A percentile compares a stretch with the other conserved stretches of the same genome.
Evolutionary conservation across 1,139 yeast genomes (phyloP).

Genomic region (Trichomonascaceae sp.): DNA sequence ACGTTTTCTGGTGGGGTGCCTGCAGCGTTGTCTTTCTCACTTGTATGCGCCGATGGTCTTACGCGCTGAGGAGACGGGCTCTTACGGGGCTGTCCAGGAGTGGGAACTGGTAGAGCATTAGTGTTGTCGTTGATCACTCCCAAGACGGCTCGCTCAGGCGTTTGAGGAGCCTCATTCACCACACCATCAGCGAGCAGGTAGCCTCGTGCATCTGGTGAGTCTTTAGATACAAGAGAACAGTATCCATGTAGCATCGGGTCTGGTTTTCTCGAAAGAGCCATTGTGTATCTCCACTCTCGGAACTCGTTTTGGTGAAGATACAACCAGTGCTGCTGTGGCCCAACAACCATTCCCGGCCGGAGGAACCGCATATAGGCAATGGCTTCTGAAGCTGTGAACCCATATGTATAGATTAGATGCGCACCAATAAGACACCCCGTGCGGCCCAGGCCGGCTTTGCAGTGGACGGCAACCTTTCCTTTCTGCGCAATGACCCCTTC

Average conservation of each 20-base stretch:
- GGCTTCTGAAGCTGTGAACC: conserved; percentile 93
- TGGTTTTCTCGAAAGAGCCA: conserved; percentile 64
- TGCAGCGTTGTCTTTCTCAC: neutral
- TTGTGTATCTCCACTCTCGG: conserved; percentile 90
- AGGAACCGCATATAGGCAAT: conserved; percentile 93
- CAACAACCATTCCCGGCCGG: conserved; percentile 98
- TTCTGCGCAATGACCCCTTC: conserved; percentile 74
- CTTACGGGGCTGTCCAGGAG: conserved; percentile 97
- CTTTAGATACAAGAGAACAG: conserved; percentile 45
- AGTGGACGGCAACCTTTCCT: conserved; percentile 93
- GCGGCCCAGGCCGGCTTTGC: conserved; percentile 96
- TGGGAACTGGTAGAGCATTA: conserved; percentile 75
- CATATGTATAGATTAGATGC: conserved; percentile 87
- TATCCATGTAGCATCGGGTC: conserved; percentile 68
- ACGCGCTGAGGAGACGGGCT: conserved; percentile 16
- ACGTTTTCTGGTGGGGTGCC: conserved; percentile 1
- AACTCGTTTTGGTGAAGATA: conserved; percentile 92
- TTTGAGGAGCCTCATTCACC: conserved; percentile 36
- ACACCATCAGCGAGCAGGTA: too few relatives aligned
- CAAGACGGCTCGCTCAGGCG: conserved; percentile 68
- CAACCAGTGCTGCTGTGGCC: conserved; percentile 98
- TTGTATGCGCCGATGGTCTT: conserved; percentile 4
- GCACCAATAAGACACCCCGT: conserved; percentile 98
- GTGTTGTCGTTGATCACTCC: conserved; percentile 58
- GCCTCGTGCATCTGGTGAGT: conserved; percentile 8